Base-by-base conservation (phyloP, 2,329 filamentous ascomycete species). In the Harringtonia lauricola region DNA sequence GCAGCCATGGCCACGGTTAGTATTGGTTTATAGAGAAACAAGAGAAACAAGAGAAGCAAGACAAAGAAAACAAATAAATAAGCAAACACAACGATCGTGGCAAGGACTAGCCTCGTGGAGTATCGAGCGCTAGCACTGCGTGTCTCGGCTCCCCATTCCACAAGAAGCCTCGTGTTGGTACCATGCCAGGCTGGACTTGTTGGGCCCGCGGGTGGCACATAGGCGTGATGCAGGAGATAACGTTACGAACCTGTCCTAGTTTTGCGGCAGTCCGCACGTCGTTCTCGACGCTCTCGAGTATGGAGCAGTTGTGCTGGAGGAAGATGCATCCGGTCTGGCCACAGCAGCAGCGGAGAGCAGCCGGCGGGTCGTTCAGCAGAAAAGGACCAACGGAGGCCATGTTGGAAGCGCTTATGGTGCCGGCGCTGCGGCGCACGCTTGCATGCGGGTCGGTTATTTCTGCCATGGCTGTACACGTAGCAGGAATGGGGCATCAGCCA, bases 211-310 rank as follows among this genome's bases (percentile, higher is more conserved):
- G n/a, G n/a, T n/a, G n/a, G n/a, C n/a, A n/a, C n/a, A n/a, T n/a
- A n/a, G n/a, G n/a, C n/a, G n/a, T n/a, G n/a, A n/a, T n/a, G n/a
- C n/a, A n/a, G n/a, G n/a, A n/a, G n/a, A n/a, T n/a, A n/a, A n/a
- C 12, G 31, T 14, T 19, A 55, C 86, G 59, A 82, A 95, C 90
- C 84, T 95, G 86, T 52, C 92, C 92, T 55, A 95, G 74, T 59
- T 83, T 76, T 39, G 88, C 92, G 34, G 92, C 92, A 42, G 79
- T 86, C 55, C 81, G 80, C 43, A 95, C 84, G 65, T 95, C 86
- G 55, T 82, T 83, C 64, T 96, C 90, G 51, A 96, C 73, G 48
- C 77, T 82, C 54, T 86, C 81, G 38, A 96, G 71, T 49, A 87
- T 72, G 37, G 74, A 72, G 61, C 80, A 81, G 64, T 90, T 95